These are phyloP conservation scores for Russula abietina DNA, from an alignment of 768 basidiomycete species.

Conservation along the genomic window DNA sequence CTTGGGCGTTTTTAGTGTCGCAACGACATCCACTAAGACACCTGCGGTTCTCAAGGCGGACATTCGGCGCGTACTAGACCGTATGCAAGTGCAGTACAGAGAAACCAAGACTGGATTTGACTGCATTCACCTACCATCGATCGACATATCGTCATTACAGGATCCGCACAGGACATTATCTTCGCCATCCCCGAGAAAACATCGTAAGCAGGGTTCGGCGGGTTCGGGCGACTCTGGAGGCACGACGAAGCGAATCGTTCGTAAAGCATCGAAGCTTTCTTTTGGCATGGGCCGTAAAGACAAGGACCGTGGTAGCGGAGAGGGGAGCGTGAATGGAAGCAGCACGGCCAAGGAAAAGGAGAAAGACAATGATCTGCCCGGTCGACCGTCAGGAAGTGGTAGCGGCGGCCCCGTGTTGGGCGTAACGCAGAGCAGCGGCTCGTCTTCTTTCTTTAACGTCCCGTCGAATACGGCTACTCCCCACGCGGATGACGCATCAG, in stretches of 20 bases:
- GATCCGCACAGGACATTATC: slow-evolving; percentile 20
- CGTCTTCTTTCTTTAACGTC: slow-evolving; percentile 84
- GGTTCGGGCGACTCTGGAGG: slow-evolving; percentile 48
- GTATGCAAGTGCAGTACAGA: slow-evolving; percentile 93
- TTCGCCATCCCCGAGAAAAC: slow-evolving; percentile 32
- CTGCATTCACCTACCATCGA: slow-evolving; percentile 92
- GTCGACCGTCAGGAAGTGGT: slow-evolving; percentile 37
- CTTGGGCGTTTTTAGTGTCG: slow-evolving; percentile 50
- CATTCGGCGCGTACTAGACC: slow-evolving; percentile 78
- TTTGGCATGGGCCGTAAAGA: slow-evolving; percentile 61
- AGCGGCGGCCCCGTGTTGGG: slow-evolving; percentile 39
- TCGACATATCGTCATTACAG: slow-evolving; percentile 77
- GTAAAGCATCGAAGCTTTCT: slow-evolving; percentile 74
- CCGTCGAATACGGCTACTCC: slow-evolving; percentile 44
- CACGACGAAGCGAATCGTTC: slow-evolving; percentile 51
- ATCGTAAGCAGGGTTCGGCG: slow-evolving; percentile 42
- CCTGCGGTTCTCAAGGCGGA: slow-evolving; percentile 77
- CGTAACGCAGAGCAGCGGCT: slow-evolving; percentile 67
- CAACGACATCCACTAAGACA: slow-evolving; percentile 90
- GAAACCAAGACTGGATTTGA: slow-evolving; percentile 90
- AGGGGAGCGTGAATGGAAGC: slow-evolving; percentile 23
- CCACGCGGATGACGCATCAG: slow-evolving; percentile 33
- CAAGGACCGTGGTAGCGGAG: slow-evolving; percentile 31
- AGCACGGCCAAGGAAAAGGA: slow-evolving; percentile 1
- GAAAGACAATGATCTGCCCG: slow-evolving; percentile 43